Base-by-base conservation (phyloP, 257 asterid species). In the Gynochthodes officinalis region DNA sequence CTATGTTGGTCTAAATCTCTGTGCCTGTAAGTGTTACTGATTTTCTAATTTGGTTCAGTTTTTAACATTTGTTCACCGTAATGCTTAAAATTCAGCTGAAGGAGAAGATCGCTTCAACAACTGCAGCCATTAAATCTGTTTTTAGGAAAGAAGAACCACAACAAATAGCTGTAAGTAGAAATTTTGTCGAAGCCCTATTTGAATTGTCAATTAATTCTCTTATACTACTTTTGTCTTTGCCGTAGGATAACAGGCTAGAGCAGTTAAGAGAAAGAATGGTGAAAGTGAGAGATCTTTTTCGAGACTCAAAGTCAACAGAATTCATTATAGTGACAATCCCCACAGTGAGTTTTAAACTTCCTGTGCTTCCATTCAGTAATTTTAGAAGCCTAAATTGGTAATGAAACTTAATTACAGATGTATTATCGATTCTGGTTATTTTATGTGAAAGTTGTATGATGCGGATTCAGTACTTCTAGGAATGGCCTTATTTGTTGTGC, bases 281-380 rank as follows among this genome's bases (percentile, higher is more conserved):
- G 53, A 89, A 89, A 80, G 96, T 89, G 71, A 86, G 92, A 71
- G 90, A 89, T 79, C 96, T 90, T 71, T 89, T 90, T 75, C 93
- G 75, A 39, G 85, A 90, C 72, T 13, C 89, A 0, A 84, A 78
- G 81, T 76, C 84, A 70, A 90, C 90, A 19, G 97, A 90, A 77
- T 89, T 90, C 78, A 85, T 90, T 76, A 86, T 84, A 14, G 94
- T 90, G 50, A 89, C 93, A 58, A 90, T 89, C 66, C 96, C 95
- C 84, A 84, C 95, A 28, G 95, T 88, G 84, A 83, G 78, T 62
- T 76, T 70, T 64, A 62, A 39, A 19, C 60, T 49, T 50, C 48
- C 64, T 66, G 69, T 43, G 64, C 33, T 55, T 39, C 70, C 37
- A 12, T 44, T 30, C 18, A 32, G 21, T 42, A 54, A 58, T 19